Evolutionary conservation across 139 green algal species (phyloP).

Genomic region (Tetradesmus obliquus): DNA sequence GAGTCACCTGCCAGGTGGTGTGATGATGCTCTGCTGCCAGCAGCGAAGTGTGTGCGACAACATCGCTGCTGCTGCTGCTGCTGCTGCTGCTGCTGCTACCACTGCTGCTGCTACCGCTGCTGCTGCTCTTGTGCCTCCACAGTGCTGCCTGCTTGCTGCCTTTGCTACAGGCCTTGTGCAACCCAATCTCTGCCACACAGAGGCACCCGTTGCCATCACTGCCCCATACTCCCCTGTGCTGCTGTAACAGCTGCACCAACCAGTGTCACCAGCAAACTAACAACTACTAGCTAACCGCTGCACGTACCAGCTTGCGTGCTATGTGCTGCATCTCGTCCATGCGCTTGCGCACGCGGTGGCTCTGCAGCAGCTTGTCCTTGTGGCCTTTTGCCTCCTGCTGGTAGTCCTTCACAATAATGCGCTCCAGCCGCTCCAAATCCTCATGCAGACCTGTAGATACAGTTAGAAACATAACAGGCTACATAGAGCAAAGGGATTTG

Average conservation of each 20-base stretch:
- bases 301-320: conserved; percentile 82
- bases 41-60: not conserved
- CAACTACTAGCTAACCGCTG: too few species aligned
- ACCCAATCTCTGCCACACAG: not conserved
- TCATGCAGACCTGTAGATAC: conserved; percentile 82
- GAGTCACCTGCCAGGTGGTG: not conserved
- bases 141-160: not conserved
- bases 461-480: not conserved
- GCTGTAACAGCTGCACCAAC: not conserved
- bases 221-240: too few species aligned
- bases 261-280: not conserved
- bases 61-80: not conserved
- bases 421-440: conserved; percentile 93
- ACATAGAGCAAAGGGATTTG: not conserved
- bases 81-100: conserved; percentile 1
- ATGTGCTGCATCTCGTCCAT: conserved; percentile 86
- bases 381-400: conserved; percentile 82
- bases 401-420: conserved; percentile 88
- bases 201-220: not conserved
- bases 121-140: not conserved
- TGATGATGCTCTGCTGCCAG: not conserved
- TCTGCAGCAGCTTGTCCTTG: conserved; percentile 83
- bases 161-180: not conserved
- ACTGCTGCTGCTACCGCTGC: not conserved
- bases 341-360: conserved; percentile 83